phyloP scores from a whole-genome alignment of 495 filamentous ascomycete species.

The Staphylotrichum longicolle region DNA sequence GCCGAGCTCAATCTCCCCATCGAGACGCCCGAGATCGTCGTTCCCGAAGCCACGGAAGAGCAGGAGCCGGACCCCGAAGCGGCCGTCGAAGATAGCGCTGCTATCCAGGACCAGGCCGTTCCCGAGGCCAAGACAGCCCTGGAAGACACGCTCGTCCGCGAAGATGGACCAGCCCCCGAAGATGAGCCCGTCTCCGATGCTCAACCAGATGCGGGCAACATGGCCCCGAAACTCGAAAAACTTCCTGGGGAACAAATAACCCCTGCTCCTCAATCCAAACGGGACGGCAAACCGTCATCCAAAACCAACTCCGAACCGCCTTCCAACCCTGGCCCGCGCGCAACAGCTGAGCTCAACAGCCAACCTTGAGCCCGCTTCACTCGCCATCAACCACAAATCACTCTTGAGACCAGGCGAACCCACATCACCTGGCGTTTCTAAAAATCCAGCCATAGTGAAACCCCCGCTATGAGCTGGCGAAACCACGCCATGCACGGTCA shows the following conservation, averaged over 20 bases:
- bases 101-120: not conserved
- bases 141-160: not conserved
- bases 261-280: not conserved
- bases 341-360: too few species aligned
- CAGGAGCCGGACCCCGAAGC: not conserved
- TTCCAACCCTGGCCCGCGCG: too few species aligned
- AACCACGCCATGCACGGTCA: too few species aligned
- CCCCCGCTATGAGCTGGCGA: too few species aligned
- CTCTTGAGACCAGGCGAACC: too few species aligned
- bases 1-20: constrained; percentile 67
- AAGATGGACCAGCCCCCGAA: not conserved
- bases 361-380: too few species aligned
- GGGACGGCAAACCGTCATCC: not conserved
- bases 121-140: not conserved
- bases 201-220: not conserved
- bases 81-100: not conserved
- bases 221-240: not conserved
- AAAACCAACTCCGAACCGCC: not conserved
- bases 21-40: constrained; percentile 41
- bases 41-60: constrained; percentile 34
- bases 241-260: not conserved
- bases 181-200: not conserved
- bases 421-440: too few species aligned
- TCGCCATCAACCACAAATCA: too few species aligned
- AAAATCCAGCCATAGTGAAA: too few species aligned